A percentile compares a stretch with the other conserved stretches of the same genome.
phyloP scores from a whole-genome alignment of 108 stramenopile species.

The Cyclotella kingstonii region DNA sequence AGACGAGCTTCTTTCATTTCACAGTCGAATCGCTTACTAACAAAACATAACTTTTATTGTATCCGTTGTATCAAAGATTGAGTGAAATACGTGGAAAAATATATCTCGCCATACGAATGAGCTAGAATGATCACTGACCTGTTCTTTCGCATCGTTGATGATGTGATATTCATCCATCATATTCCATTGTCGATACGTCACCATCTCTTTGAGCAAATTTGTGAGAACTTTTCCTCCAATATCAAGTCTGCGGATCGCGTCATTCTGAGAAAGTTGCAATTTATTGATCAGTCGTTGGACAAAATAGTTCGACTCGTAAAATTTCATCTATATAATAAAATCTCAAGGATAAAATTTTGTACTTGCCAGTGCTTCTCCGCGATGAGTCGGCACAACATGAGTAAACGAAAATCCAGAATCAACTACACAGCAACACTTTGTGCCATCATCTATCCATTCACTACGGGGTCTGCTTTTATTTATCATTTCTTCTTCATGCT shows the following conservation, averaged over 20 bases:
- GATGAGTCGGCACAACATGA: conserved; percentile 77
- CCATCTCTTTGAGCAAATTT: conserved; percentile 88
- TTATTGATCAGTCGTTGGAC: background rate
- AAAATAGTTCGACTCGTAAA: background rate
- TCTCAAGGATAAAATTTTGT: background rate
- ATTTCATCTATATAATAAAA: conserved; percentile 11
- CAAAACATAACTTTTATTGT: conserved; percentile 38
- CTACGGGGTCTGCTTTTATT: background rate
- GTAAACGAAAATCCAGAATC: conserved; percentile 92
- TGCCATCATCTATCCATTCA: conserved; percentile 47
- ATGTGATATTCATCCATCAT: conserved; percentile 94
- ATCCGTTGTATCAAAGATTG: background rate
- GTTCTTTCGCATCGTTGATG: conserved; percentile 77
- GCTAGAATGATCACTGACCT: conserved; percentile 10
- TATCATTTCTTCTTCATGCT: background rate
- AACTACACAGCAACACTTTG: conserved; percentile 75
- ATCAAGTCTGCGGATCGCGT: conserved; percentile 62
- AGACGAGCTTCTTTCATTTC: conserved; percentile 65
- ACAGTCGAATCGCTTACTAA: conserved; percentile 66
- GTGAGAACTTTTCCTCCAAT: conserved; percentile 92
- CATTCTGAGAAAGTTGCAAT: background rate
- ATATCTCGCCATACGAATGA: no score
- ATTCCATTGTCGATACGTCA: conserved; percentile 94
- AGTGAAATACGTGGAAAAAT: background rate
- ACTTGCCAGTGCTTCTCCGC: conserved; percentile 40